These are phyloP conservation scores for Caryocar brasiliense DNA, from an alignment of 441 rosid genomes.

Conservation along the genomic window DNA sequence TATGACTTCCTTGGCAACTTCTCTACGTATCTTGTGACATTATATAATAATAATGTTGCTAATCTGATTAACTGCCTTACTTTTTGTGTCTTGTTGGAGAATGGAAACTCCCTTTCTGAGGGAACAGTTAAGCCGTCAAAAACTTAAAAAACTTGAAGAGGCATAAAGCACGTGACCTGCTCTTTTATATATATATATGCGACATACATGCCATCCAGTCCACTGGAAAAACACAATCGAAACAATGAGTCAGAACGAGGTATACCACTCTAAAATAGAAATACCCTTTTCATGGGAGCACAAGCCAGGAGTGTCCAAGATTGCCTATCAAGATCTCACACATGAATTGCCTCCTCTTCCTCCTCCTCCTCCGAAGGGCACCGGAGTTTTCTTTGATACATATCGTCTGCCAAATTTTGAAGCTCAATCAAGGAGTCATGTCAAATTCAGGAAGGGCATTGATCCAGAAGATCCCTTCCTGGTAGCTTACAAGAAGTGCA, in stretches of 20 bases:
- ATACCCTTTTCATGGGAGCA: conserved; percentile 38
- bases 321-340: background rate
- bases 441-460: background rate
- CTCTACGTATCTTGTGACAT: conserved; percentile 4
- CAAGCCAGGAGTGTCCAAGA: conserved; percentile 27
- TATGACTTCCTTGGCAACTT: background rate
- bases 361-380: background rate
- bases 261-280: conserved; percentile 2
- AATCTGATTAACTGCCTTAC: too few relatives aligned
- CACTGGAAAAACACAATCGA: background rate
- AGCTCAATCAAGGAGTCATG: background rate
- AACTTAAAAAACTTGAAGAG: too few relatives aligned
- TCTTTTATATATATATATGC: background rate
- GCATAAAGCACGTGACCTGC: conserved; percentile 11
- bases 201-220: background rate
- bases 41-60: too few relatives aligned
- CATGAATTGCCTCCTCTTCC: conserved; percentile 12
- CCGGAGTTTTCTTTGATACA: background rate
- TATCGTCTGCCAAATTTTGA: background rate
- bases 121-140: conserved; percentile 5
- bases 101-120: conserved; percentile 1
- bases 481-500: conserved; percentile 23
- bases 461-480: conserved; percentile 6
- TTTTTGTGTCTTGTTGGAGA: too few relatives aligned
- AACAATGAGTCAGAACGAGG: conserved; percentile 8